phyloP scores from a whole-genome alignment of 495 filamentous ascomycete genomes.

The Xylaria curta region DNA sequence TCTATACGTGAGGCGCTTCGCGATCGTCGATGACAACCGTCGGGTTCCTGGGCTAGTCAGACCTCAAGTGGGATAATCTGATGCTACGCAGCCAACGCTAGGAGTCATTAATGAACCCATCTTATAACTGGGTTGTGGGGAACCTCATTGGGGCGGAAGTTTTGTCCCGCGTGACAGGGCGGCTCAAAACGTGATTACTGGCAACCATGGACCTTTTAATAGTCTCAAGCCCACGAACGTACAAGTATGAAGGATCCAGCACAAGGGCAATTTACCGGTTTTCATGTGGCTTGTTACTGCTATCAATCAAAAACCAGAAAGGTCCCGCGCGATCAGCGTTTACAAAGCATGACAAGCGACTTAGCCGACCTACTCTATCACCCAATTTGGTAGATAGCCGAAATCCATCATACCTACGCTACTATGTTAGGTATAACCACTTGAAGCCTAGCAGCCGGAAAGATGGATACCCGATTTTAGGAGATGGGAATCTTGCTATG shows the following conservation, averaged over 20 bases:
- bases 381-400: neutral
- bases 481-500: conserved; percentile 20
- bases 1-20: conserved; percentile 2
- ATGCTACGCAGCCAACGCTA: conserved; percentile 20
- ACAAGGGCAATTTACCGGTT: neutral
- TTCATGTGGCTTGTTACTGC: neutral
- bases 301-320: neutral
- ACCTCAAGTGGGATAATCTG: neutral
- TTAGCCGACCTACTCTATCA: neutral
- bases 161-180: conserved; percentile 7
- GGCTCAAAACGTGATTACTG: neutral
- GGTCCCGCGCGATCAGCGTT: conserved; percentile 8
- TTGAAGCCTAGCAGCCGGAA: conserved; percentile 4
- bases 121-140: conserved; percentile 11
- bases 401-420: neutral
- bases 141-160: conserved; percentile 18
- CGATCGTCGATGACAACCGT: conserved; percentile 21
- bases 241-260: neutral
- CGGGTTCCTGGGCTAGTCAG: conserved; percentile 3
- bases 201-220: neutral
- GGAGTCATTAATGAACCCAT: conserved; percentile 5
- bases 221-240: neutral
- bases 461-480: neutral
- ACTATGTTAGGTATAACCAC: neutral
- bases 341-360: conserved; percentile 1